Base-by-base conservation (phyloP, 495 filamentous ascomycete genomes). In the Penicillium lividum region DNA sequence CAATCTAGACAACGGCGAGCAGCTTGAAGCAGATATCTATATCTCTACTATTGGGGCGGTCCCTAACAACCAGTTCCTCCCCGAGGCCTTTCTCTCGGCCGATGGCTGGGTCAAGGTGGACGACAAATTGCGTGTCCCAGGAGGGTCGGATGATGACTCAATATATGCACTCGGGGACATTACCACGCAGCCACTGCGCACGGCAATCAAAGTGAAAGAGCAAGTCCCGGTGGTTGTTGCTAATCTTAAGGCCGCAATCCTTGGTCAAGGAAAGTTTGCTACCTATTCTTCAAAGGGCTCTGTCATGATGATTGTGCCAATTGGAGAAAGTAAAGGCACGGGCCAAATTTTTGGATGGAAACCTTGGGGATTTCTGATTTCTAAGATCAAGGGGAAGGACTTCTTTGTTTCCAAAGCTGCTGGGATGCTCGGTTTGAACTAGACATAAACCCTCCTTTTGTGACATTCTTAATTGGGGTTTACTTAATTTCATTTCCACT, bases 381-480 rank as follows among this genome's bases (percentile, higher is more conserved):
- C 48, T 48, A 52, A 47, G 28, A 46, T 58, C 56, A 58, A 58
- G 49, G 56, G 56, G n/a, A 58, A 47, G 18, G 56, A 58, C 40
- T 58, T 58, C 28, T 58, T 58, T 6, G 13, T 40, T 40, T 40
- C 38, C 15, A 40, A 40, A 15, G 38, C 38, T 7, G 38, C 38
- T 40, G 38, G 38, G 4, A 40, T 40, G 38, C 38, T 40, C 4
- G 38, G 38, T 5, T n/a, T 40, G 38, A 40, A 3, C 11, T 40
- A 40, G 15, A 22, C 22, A 22, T 22, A 2, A 22, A 2, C 22
- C 22, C 22, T 22, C 22, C 2, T 1, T 22, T 22, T 22, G 2
- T 22, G 22, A 22, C 2, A 22, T 22, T 22, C 22, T 22, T 1
- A 22, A 22, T 22, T 22, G 22, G 22, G 22, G 22, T 22, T 22